Evolutionary conservation across 1,139 yeast genomes (phyloP), one percentile per base, ranked within the genome.

Genomic region (Saccharomyces hybrid): DNA sequence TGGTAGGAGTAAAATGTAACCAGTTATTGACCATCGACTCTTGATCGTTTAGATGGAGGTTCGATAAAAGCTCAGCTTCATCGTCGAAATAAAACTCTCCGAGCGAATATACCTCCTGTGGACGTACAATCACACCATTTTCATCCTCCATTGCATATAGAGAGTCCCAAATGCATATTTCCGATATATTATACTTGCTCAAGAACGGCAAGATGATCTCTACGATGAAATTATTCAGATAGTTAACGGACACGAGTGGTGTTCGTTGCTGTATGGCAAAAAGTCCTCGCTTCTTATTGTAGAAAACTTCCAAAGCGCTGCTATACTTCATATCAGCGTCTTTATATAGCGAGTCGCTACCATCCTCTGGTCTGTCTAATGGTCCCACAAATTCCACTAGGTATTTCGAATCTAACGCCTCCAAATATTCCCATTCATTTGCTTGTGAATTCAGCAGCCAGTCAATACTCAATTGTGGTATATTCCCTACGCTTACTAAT

Each of bases 381-480:
- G 97, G 95, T 0, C 96, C 87, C 0, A 84, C 83, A 72, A 91
- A 89, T 2, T 99, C 97, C 63, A 87, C 88, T 26, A 90, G 70
- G 62, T 76, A 81, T 3, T 74, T 69, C 52, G 82, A 83, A 63
- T 86, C 85, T 34, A 90, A 70, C 23, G 78, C 68, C 4, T 80
- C 82, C 5, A 84, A 74, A 50, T 78, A 78, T 52, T 71, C 59
- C 55, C 86, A 79, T 1, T 74, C 75, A n/a, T 58, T 50, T 11
- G 64, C 55, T 38, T 78, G 73, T 2, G 86, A 83, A 63, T 86
- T 87, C 16, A 90, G 73, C 46, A 93, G 72, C 44, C 91, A 74
- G 69, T 91, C 98, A 5, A 81, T 72, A 0, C 95, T 73, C 53
- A 91, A 74, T 69, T 93, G 99, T 0, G 98, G 96, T 3, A 90